A percentile compares a stretch with the other conserved stretches of the same genome.
Evolutionary conservation across 805 yeast species (phyloP).

Genomic region (Brettanomyces sp.): DNA sequence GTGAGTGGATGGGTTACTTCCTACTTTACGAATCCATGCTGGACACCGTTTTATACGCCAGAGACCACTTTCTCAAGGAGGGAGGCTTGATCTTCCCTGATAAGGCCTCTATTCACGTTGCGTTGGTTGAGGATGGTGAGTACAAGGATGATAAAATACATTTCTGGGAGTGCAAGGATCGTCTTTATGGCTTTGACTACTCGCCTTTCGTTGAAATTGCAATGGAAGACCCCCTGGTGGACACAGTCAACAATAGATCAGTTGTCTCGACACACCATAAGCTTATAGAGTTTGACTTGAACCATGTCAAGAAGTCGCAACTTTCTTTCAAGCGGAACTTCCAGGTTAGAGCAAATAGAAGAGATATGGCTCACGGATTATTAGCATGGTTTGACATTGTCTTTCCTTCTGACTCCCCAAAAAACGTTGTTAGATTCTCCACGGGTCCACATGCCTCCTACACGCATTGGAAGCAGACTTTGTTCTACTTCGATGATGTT

Average conservation of each 20-base stretch:
- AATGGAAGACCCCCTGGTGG: slow-evolving; percentile 91
- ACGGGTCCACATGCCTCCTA: slow-evolving; percentile 92
- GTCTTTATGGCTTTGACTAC: slow-evolving; percentile 91
- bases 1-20: slow-evolving; percentile 99
- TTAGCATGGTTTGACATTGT: slow-evolving; percentile 93
- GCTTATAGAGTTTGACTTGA: slow-evolving; percentile 77
- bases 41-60: slow-evolving; percentile 88
- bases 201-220: slow-evolving; percentile 82
- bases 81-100: slow-evolving; percentile 95
- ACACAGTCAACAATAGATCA: slow-evolving; percentile 71
- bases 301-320: slow-evolving; percentile 77
- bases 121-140: slow-evolving; percentile 87
- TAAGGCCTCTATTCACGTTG: slow-evolving; percentile 79
- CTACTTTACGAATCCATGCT: slow-evolving; percentile 94
- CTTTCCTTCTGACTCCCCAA: slow-evolving; percentile 42
- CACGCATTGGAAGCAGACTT: slow-evolving; percentile 99
- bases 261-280: slow-evolving; percentile 67
- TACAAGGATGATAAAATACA: slow-evolving; percentile 86
- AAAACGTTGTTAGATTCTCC: slow-evolving; percentile 62
- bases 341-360: slow-evolving; percentile 61
- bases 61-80: slow-evolving; percentile 74
- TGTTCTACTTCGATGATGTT: slow-evolving; percentile 72
- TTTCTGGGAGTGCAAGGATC: slow-evolving; percentile 72
- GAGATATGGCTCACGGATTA: slow-evolving; percentile 79
- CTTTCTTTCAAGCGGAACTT: slow-evolving; percentile 70